These are phyloP conservation scores for Dispira parvispora DNA, from an alignment of 192 early-diverging fungal genomes.

Conservation along the genomic window DNA sequence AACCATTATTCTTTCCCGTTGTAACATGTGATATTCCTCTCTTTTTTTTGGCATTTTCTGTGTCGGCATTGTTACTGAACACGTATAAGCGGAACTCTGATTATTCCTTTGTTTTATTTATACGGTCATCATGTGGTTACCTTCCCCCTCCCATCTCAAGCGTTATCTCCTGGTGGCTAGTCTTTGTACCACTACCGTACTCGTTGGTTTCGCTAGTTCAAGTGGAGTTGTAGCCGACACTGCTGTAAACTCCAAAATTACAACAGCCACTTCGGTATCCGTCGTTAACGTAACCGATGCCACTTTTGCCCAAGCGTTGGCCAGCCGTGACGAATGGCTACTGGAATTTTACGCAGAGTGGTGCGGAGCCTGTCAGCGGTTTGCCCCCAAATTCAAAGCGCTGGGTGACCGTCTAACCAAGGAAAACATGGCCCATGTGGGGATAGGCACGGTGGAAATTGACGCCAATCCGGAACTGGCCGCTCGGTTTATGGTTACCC, in stretches of 20 bases:
- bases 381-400: not conserved
- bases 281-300: not conserved
- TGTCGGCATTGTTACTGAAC: too few relatives aligned
- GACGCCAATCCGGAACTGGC: constrained; percentile 7
- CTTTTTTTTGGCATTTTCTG: too few relatives aligned
- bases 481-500: constrained; percentile 5
- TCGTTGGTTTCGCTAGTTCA: not conserved
- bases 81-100: too few relatives aligned
- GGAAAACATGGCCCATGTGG: constrained; percentile 7
- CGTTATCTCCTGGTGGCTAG: not conserved
- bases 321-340: constrained; percentile 4
- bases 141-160: not conserved
- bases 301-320: not conserved
- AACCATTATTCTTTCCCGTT: too few relatives aligned
- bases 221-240: not conserved
- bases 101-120: too few relatives aligned
- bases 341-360: constrained; percentile 1
- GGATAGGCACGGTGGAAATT: constrained; percentile 1
- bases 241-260: not conserved
- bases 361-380: constrained; percentile 1
- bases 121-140: not conserved
- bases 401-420: not conserved
- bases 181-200: not conserved
- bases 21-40: too few relatives aligned
- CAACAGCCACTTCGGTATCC: not conserved